Conservation (phyloP, 2,329 filamentous ascomycete genomes). For the Botrytis cinerea region DNA sequence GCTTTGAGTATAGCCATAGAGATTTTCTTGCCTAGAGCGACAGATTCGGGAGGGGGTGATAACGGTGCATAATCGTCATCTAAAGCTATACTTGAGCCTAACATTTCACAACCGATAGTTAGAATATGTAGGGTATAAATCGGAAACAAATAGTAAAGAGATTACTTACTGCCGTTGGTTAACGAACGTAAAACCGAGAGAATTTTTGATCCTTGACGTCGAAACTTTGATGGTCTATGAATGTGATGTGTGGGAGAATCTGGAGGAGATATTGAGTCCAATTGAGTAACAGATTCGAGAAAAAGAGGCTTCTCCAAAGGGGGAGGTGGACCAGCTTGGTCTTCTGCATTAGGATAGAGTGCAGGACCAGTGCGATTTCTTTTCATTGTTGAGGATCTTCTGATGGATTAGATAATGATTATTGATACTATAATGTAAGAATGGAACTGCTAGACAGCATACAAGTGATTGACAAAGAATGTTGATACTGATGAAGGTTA, state of each 20-base stretch:
- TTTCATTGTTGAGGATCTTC: slow-evolving; percentile 30
- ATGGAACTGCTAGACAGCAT: slow-evolving; percentile 18
- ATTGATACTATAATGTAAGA: slow-evolving; percentile 21
- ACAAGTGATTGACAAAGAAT: slow-evolving; percentile 18
- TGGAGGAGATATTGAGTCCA: slow-evolving; percentile 33
- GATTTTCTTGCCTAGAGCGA: slow-evolving; percentile 40
- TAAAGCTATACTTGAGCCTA: background rate
- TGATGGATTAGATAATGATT: background rate
- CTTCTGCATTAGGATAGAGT: slow-evolving; percentile 19
- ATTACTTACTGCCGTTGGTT: slow-evolving; percentile 44
- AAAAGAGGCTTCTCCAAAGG: background rate
- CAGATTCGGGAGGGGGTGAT: slow-evolving; percentile 1
- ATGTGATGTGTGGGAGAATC: slow-evolving; percentile 30
- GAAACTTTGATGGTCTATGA: slow-evolving; percentile 43
- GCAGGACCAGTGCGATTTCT: slow-evolving; percentile 29
- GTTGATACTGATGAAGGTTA: slow-evolving; percentile 4
- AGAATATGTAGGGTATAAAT: background rate
- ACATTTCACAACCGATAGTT: background rate
- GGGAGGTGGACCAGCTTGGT: background rate
- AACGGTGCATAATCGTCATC: slow-evolving; percentile 19
- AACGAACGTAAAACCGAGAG: slow-evolving; percentile 47
- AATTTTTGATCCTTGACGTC: slow-evolving; percentile 47
- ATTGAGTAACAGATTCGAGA: slow-evolving; percentile 2
- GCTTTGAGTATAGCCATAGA: slow-evolving; percentile 46
- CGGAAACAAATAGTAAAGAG: background rate